Conservation (phyloP, 148 eudicot genomes). For the Cornus florida region DNA sequence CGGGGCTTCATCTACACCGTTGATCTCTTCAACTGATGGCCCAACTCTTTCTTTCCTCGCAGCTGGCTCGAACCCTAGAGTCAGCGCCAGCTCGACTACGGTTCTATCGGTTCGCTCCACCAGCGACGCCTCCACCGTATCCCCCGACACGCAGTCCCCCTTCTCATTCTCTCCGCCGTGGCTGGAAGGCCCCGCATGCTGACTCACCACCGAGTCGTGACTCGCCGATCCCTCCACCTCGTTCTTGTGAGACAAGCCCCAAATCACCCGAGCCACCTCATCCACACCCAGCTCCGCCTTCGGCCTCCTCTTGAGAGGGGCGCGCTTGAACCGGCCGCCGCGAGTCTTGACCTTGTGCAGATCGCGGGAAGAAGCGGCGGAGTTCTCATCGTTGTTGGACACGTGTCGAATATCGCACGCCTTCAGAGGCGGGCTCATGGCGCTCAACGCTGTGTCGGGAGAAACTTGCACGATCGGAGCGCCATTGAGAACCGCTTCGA, state of each 20-base stretch:
- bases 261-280: constrained; percentile 13
- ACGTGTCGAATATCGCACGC: constrained; percentile 73
- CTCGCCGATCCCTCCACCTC: constrained; percentile 41
- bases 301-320: constrained; percentile 30
- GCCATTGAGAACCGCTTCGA: constrained; percentile 63
- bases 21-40: not conserved
- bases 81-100: constrained; percentile 3
- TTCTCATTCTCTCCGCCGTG: not conserved
- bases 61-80: not conserved
- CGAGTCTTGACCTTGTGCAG: constrained; percentile 45
- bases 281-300: constrained; percentile 16
- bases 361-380: constrained; percentile 22
- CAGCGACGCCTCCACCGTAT: constrained; percentile 3
- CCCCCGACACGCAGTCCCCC: not conserved
- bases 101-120: not conserved
- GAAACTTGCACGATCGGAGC: constrained; percentile 44
- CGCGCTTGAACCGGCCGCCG: constrained; percentile 39
- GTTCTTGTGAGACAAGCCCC: constrained; percentile 19
- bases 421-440: constrained; percentile 41
- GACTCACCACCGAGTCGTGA: constrained; percentile 60
- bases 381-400: constrained; percentile 40
- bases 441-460: not conserved
- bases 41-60: not conserved
- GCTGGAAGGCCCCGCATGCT: constrained; percentile 34
- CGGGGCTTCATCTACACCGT: constrained; percentile 7